These are phyloP conservation scores for Phaeophleospora eucalypticola DNA, from an alignment of 2,329 filamentous ascomycete genomes.

Conservation along the genomic window DNA sequence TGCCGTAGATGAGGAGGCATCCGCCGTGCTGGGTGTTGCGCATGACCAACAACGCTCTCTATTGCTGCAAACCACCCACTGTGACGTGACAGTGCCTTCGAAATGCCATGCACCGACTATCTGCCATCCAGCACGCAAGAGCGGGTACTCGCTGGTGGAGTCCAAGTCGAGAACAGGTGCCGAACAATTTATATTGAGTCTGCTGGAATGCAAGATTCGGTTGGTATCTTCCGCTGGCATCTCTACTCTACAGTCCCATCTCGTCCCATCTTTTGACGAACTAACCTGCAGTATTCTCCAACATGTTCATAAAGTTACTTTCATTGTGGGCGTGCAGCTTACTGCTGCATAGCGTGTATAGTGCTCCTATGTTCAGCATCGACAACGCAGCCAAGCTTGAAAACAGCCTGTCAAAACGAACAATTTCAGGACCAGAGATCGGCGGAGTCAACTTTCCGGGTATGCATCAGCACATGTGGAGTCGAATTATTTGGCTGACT, in stretches of 20 bases:
- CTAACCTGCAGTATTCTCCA: neutral
- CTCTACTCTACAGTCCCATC: neutral
- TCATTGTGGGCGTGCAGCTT: neutral
- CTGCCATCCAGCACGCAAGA: slow-evolving; percentile 6
- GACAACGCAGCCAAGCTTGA: neutral
- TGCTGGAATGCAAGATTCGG: neutral
- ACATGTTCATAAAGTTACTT: neutral
- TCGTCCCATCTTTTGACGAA: neutral
- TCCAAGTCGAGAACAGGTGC: neutral
- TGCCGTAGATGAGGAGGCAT: neutral
- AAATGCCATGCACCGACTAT: slow-evolving; percentile 3
- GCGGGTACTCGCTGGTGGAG: slow-evolving; percentile 1
- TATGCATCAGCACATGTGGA: slow-evolving; percentile 1
- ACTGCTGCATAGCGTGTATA: neutral
- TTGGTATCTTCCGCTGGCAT: neutral
- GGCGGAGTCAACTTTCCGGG: slow-evolving; percentile 47
- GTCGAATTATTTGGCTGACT: slow-evolving; percentile 20
- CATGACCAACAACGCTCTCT: no score
- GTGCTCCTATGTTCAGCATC: neutral
- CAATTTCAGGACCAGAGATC: slow-evolving; percentile 24
- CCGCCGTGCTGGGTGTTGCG: no score
- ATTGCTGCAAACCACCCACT: neutral
- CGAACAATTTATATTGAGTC: neutral
- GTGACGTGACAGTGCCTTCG: neutral
- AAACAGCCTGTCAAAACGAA: slow-evolving; percentile 10